Percentiles rank a stretch among this genome's conserved stretches.
These are phyloP conservation scores for Cavenderia fasciculata DNA, from an alignment of 78 protist species.

Conservation along the genomic window DNA sequence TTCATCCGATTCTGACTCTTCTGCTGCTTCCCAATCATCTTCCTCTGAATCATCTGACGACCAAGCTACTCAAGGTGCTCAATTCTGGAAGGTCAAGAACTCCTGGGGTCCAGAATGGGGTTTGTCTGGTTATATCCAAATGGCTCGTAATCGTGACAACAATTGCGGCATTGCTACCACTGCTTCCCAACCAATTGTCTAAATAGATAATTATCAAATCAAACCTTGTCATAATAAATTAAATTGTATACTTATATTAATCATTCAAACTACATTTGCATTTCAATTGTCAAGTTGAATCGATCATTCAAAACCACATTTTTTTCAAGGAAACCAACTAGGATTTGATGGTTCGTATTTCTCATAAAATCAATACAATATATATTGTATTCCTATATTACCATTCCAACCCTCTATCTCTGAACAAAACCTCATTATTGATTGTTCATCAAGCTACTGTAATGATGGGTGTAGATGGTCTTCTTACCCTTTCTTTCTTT, in stretches of 20 bases:
- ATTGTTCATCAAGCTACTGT: slow-evolving; percentile 77
- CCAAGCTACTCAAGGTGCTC: background rate
- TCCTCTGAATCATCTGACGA: background rate
- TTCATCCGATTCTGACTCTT: background rate
- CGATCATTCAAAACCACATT: too few species aligned
- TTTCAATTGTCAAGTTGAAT: too few species aligned
- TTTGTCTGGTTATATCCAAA: slow-evolving; percentile 74
- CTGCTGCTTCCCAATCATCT: background rate
- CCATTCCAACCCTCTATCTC: too few species aligned
- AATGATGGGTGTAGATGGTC: slow-evolving; percentile 90
- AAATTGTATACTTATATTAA: too few species aligned
- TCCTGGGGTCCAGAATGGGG: slow-evolving; percentile 94
- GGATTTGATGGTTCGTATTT: too few species aligned
- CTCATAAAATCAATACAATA: too few species aligned
- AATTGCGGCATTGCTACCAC: slow-evolving; percentile 85
- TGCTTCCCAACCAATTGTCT: slow-evolving; percentile 68
- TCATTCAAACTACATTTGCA: too few species aligned
- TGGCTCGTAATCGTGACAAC: slow-evolving; percentile 80
- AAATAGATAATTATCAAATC: too few species aligned
- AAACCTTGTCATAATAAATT: too few species aligned
- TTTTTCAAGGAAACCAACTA: too few species aligned
- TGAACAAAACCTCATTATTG: slow-evolving; percentile 88
- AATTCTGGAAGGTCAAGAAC: slow-evolving; percentile 95
- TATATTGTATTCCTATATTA: too few species aligned
- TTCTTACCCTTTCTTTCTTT: slow-evolving; percentile 67